Base-by-base conservation (phyloP, 305 asterid genomes). In the Rubia tinctorum region DNA sequence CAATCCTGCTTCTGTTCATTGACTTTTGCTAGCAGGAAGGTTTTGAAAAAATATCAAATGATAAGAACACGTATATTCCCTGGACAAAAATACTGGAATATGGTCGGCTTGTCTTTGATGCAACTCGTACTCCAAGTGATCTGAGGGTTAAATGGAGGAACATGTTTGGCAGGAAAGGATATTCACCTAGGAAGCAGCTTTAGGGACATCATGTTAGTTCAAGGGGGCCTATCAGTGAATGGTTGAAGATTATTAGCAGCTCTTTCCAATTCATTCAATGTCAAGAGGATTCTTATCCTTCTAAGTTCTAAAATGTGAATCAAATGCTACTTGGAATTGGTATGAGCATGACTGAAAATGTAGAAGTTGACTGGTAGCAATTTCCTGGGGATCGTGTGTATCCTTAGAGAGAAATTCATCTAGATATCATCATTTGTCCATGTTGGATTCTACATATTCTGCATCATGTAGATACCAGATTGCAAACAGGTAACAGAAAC, bases 71-170 rank as follows among this genome's bases (percentile, higher is more conserved):
- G 72, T 86, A 81, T 37, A 51, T 84, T 39, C 88, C 96, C 14
- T 91, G 97, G 97, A 90, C 72, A 75, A 82, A 84, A 78, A 83
- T 91, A 73, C 75, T 89, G 83, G 86, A 82, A 15, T 74, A 78
- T 37, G 90, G 91, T 62, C 79, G 75, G 39, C 76, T 74, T 39
- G 83, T 81, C 73, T 91, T 91, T 78, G 78, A 88, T 75, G 59
- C 23, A 34, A 82, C 87, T 53, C 96, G 97, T 70, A 81, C 78
- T 34, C 93, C 97, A 53, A 18, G 7, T 58, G 90, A 90, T 80
- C 95, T 91, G 23, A 87, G 78, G 88, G 90, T 84, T 76, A 91
- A 91, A 80, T 88, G 95, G 95, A 87, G 82, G 78, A 88, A 79
- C 61, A 77, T 85, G 79, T 37, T 60, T 72, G 69, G 44, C 65